Evolutionary conservation across 176 grass and related monocot genomes (phyloP).

Genomic region (Ensete glaucum): DNA sequence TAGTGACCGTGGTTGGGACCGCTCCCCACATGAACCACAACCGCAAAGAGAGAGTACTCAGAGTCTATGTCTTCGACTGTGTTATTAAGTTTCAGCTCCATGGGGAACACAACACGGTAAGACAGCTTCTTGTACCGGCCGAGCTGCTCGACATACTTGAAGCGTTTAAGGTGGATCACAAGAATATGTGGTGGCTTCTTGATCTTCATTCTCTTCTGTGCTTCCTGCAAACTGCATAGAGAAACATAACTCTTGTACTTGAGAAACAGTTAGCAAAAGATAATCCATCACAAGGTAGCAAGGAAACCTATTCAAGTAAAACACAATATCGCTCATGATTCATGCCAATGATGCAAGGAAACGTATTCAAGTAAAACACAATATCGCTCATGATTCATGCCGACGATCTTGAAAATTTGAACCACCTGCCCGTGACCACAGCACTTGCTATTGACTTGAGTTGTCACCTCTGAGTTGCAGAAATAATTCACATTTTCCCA

Average conservation of each 20-base stretch:
- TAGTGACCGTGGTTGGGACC: conserved; percentile 98
- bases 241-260: background rate
- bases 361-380: too few species aligned
- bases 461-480: background rate
- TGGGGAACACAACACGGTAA: conserved; percentile 23
- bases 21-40: conserved; percentile 89
- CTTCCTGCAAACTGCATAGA: conserved; percentile 24
- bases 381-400: too few species aligned
- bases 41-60: conserved; percentile 88
- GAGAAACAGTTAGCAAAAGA: background rate
- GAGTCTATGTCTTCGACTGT: conserved; percentile 70
- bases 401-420: background rate
- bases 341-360: background rate
- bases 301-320: too few species aligned
- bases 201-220: conserved; percentile 30
- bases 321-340: too few species aligned
- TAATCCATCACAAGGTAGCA: too few species aligned
- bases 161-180: conserved; percentile 29
- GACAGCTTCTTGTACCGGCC: conserved; percentile 24
- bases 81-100: conserved; percentile 56
- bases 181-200: conserved; percentile 27
- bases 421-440: background rate
- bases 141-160: conserved; percentile 21
- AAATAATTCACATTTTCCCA: too few species aligned
- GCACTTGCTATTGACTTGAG: background rate